These are phyloP conservation scores for Chlorella vulgaris DNA, from an alignment of 139 green algal genomes.

Conservation along the genomic window DNA sequence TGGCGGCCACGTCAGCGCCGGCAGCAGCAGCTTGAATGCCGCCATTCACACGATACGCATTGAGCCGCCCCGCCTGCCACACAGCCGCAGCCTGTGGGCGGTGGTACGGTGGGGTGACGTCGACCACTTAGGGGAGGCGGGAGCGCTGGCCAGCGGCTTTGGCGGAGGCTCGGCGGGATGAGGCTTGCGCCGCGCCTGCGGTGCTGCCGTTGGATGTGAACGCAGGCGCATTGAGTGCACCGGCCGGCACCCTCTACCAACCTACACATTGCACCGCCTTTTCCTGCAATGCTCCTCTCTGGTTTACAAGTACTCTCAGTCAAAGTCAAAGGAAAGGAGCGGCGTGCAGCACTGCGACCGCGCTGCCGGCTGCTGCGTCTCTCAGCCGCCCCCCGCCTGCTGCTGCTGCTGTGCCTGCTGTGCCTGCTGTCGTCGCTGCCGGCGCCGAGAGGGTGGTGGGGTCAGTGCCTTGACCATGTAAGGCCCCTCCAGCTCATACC, in stretches of 20 bases:
- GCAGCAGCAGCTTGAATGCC: constrained; percentile 16
- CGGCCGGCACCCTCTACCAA: no score
- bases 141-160: constrained; percentile 27
- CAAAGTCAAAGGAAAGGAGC: not conserved
- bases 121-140: constrained; percentile 7
- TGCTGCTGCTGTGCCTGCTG: not conserved
- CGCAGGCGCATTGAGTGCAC: no score
- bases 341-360: not conserved
- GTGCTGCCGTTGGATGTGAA: not conserved
- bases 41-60: constrained; percentile 27
- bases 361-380: no score
- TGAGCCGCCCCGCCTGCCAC: no score
- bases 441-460: constrained; percentile 1
- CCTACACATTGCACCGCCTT: no score
- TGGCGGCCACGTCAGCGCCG: not conserved
- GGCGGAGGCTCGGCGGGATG: constrained; percentile 33
- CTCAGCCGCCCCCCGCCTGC: not conserved
- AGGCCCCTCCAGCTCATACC: constrained; percentile 93
- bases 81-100: constrained; percentile 18
- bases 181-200: not conserved
- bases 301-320: not conserved
- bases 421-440: not conserved
- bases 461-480: constrained; percentile 92
- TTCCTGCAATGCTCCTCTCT: no score
- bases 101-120: constrained; percentile 25